These are phyloP conservation scores for Porphyra umbilicalis DNA, from an alignment of 31 red algal genomes.

Conservation along the genomic window DNA sequence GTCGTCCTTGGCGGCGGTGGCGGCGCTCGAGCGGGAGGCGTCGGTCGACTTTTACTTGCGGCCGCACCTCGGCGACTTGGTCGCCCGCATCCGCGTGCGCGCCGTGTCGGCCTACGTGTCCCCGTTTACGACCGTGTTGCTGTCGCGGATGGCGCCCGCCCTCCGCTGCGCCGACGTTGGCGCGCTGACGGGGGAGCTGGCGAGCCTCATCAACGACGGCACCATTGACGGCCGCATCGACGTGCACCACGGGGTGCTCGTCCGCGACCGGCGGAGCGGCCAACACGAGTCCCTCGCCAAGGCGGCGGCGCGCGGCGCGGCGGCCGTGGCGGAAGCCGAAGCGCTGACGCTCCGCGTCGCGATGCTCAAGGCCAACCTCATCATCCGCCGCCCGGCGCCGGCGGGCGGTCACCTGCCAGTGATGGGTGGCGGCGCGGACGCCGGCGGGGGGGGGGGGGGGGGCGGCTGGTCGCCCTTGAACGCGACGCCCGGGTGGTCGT, in stretches of 20 bases:
- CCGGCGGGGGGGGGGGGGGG: neutral
- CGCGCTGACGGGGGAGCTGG: slow-evolving; percentile 66
- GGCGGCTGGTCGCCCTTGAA: neutral
- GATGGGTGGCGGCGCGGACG: neutral
- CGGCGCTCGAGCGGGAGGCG: slow-evolving; percentile 41
- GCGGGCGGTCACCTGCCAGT: too few species aligned
- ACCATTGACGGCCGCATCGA: slow-evolving; percentile 75
- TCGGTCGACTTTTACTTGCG: slow-evolving; percentile 71
- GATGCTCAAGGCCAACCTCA: slow-evolving; percentile 48
- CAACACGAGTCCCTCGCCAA: slow-evolving; percentile 12
- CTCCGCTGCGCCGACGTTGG: slow-evolving; percentile 25
- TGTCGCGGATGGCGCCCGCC: slow-evolving; percentile 47
- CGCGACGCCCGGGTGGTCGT: neutral
- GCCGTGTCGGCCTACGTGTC: slow-evolving; percentile 76
- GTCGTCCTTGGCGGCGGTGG: slow-evolving; percentile 39
- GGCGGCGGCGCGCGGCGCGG: slow-evolving; percentile 29
- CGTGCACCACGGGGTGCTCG: slow-evolving; percentile 35
- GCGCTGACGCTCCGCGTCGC: slow-evolving; percentile 60
- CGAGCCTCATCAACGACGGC: slow-evolving; percentile 56
- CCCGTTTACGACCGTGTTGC: slow-evolving; percentile 57
- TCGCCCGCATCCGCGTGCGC: slow-evolving; percentile 55
- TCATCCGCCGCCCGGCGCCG: slow-evolving; percentile 5
- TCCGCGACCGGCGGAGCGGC: slow-evolving; percentile 25
- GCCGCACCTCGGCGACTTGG: slow-evolving; percentile 44
- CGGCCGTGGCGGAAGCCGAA: slow-evolving; percentile 62